A percentile compares a stretch with the other conserved stretches of the same genome.
These are phyloP conservation scores for Tolypocladium endophyticum DNA, from an alignment of 2,329 filamentous ascomycete genomes.

Conservation along the genomic window DNA sequence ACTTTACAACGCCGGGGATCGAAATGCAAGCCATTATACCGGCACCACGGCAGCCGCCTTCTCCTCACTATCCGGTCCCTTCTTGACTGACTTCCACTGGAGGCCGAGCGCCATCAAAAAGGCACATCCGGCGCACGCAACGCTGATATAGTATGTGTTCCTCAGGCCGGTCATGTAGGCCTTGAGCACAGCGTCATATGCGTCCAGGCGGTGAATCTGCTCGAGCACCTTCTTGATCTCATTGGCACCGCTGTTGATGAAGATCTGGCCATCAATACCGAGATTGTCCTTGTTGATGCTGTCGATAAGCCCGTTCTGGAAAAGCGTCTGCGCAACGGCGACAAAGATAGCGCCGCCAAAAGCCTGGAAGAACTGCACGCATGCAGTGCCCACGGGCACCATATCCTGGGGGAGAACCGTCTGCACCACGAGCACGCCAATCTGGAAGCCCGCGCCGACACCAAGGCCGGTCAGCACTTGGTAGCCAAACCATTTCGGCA, in stretches of 20 bases:
- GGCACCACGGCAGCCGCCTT: slow-evolving; percentile 15
- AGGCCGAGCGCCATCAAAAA: slow-evolving; percentile 33
- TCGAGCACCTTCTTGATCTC: slow-evolving; percentile 34
- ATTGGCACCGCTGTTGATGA: slow-evolving; percentile 43
- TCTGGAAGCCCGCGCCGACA: slow-evolving; percentile 37
- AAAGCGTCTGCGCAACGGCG: slow-evolving; percentile 54
- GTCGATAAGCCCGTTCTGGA: slow-evolving; percentile 51
- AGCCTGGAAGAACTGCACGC: slow-evolving; percentile 50
- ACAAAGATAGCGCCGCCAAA: slow-evolving; percentile 58
- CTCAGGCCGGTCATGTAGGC: slow-evolving; percentile 40
- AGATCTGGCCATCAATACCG: slow-evolving; percentile 32
- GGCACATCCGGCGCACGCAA: slow-evolving; percentile 34
- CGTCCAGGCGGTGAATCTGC: slow-evolving; percentile 27
- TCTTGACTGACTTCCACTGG: slow-evolving; percentile 45
- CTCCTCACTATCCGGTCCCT: slow-evolving; percentile 18
- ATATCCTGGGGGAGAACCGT: slow-evolving; percentile 37
- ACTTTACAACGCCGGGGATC: not conserved
- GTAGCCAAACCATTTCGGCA: slow-evolving; percentile 45
- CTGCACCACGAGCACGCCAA: slow-evolving; percentile 39
- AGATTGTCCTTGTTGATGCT: slow-evolving; percentile 35
- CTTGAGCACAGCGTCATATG: slow-evolving; percentile 29
- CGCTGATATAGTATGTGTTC: slow-evolving; percentile 40
- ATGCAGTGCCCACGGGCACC: slow-evolving; percentile 39
- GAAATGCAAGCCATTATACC: not conserved
- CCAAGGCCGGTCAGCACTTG: slow-evolving; percentile 46